Conservation (phyloP, 306 rosid genomes). For the Cucumis hystrix region DNA sequence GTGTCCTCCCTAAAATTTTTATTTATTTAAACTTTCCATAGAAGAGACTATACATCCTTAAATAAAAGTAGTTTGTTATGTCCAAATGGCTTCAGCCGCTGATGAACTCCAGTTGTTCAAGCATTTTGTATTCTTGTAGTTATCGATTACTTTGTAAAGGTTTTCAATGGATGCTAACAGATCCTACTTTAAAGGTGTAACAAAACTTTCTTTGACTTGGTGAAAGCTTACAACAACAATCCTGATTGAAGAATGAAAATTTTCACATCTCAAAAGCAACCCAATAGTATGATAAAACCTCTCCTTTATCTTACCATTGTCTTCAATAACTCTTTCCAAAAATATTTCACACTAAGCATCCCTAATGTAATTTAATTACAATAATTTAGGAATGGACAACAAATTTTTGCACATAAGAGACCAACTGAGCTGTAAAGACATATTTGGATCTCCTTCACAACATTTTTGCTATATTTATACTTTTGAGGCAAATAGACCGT, state of each 20-base stretch:
- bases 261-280: too few species aligned
- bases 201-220: background rate
- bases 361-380: background rate
- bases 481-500: background rate
- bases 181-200: slow-evolving; percentile 43
- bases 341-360: background rate
- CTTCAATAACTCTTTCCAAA: background rate
- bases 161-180: slow-evolving; percentile 35
- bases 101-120: slow-evolving; percentile 20
- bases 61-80: too few species aligned
- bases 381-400: background rate
- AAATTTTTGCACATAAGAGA: background rate
- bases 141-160: slow-evolving; percentile 29
- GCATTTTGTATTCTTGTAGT: slow-evolving; percentile 25
- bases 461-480: background rate
- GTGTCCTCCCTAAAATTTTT: too few species aligned
- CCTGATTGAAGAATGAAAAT: too few species aligned
- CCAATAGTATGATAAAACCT: background rate
- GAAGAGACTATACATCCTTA: too few species aligned
- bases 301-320: background rate
- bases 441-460: background rate
- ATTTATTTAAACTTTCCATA: too few species aligned
- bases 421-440: background rate
- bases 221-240: background rate
- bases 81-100: slow-evolving; percentile 23